Percentiles rank a stretch among this genome's conserved stretches.
Evolutionary conservation across 371 early-diverging fungal species (phyloP).

Genomic region (Apophysomyces elegans): DNA sequence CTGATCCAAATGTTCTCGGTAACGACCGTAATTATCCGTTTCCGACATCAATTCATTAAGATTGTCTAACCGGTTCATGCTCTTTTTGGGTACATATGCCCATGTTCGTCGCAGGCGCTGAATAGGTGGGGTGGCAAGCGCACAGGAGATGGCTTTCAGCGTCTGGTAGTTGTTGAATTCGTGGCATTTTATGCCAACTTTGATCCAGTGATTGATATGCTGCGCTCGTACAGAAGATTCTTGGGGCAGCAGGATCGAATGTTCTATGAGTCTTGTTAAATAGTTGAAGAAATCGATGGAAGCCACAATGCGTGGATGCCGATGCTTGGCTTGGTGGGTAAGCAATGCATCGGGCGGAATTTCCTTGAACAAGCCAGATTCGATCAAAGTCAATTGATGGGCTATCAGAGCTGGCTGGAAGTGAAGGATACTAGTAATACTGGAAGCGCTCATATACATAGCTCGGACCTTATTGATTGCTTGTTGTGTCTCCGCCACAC

Average conservation of each 20-base stretch:
- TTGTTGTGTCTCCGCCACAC: constrained; percentile 38
- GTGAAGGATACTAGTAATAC: constrained; percentile 54
- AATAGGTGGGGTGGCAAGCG: constrained; percentile 72
- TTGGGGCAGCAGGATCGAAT: constrained; percentile 62
- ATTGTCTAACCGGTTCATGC: constrained; percentile 51
- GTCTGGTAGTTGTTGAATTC: constrained; percentile 70
- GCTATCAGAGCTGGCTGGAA: constrained; percentile 70
- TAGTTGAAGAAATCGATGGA: constrained; percentile 82
- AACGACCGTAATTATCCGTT: constrained; percentile 65
- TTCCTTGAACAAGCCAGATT: constrained; percentile 63
- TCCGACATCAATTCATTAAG: constrained; percentile 65
- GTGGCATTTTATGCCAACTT: constrained; percentile 62
- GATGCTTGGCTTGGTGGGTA: constrained; percentile 65
- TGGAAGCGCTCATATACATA: constrained; percentile 54
- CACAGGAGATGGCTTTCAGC: constrained; percentile 68
- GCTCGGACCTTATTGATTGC: constrained; percentile 50
- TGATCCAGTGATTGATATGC: constrained; percentile 69
- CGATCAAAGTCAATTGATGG: constrained; percentile 71
- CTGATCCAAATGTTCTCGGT: constrained; percentile 56
- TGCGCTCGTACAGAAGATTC: constrained; percentile 61
- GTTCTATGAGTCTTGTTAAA: constrained; percentile 71
- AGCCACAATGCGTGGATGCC: constrained; percentile 63
- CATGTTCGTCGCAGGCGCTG: constrained; percentile 72
- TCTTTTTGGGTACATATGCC: constrained; percentile 71
- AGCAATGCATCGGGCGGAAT: constrained; percentile 64